Percentiles rank a stretch among this genome's conserved stretches.
phyloP scores from a whole-genome alignment of 371 early-diverging fungal genomes.

The Syncephalis plumigaleata region DNA sequence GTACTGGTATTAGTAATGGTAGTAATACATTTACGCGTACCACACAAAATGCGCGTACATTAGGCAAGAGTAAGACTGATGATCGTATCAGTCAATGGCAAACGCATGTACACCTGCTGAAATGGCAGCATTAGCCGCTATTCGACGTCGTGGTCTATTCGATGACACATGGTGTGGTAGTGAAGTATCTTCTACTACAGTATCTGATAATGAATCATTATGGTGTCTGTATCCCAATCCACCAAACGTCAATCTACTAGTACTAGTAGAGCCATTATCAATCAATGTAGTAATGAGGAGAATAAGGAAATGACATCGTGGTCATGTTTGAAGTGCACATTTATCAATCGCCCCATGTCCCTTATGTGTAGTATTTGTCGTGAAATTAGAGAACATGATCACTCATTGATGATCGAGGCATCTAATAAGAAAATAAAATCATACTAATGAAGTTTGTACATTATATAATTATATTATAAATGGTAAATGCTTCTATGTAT shows the following conservation, averaged over 20 bases:
- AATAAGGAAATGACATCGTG: not conserved
- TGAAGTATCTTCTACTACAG: too few relatives aligned
- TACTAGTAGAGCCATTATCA: not conserved
- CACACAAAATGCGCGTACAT: not conserved
- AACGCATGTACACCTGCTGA: slow-evolving; percentile 30
- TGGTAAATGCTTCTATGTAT: too few relatives aligned
- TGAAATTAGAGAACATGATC: too few relatives aligned
- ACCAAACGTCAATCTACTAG: not conserved
- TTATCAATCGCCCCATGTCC: not conserved
- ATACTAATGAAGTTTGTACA: too few relatives aligned
- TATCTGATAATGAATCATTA: not conserved
- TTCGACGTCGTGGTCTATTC: slow-evolving; percentile 12
- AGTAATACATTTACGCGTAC: not conserved
- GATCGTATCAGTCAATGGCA: slow-evolving; percentile 29
- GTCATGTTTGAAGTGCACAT: not conserved
- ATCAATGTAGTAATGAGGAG: not conserved
- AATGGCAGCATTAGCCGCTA: slow-evolving; percentile 22
- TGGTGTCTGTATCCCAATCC: not conserved
- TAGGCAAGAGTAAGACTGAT: slow-evolving; percentile 2
- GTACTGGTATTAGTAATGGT: not conserved
- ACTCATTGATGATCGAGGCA: too few relatives aligned
- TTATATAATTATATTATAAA: too few relatives aligned
- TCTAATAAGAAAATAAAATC: too few relatives aligned
- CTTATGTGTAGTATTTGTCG: not conserved
- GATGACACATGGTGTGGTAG: slow-evolving; percentile 42